Percentiles rank a stretch among this genome's conserved stretches.
phyloP scores from a whole-genome alignment of 805 yeast genomes.

The Yueomyces sp. region DNA sequence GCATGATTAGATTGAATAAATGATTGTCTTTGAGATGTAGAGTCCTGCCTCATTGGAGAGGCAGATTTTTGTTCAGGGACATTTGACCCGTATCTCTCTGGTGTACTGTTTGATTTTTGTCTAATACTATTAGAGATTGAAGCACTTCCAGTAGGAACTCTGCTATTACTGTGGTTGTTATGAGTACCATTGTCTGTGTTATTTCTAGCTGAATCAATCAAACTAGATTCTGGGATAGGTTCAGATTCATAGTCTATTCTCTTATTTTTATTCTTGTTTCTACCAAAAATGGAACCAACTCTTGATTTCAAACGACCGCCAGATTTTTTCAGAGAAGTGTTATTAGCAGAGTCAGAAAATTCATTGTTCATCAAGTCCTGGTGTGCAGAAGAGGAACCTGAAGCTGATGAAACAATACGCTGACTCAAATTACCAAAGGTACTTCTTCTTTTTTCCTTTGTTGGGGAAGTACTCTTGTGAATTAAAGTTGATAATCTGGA shows the following conservation, averaged over 20 bases:
- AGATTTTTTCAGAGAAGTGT: slow-evolving; percentile 18
- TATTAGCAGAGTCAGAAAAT: slow-evolving; percentile 19
- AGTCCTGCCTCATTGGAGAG: too few relatives aligned
- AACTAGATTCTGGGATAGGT: background rate
- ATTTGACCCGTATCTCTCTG: too few relatives aligned
- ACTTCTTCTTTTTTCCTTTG: slow-evolving; percentile 16
- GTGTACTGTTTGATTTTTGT: too few relatives aligned
- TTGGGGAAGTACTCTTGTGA: background rate
- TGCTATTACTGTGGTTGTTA: too few relatives aligned
- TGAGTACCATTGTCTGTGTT: too few relatives aligned
- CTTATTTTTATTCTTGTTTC: slow-evolving; percentile 36
- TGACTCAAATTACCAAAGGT: slow-evolving; percentile 15
- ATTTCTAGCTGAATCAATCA: too few relatives aligned
- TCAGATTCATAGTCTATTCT: background rate
- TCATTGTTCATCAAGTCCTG: slow-evolving; percentile 1
- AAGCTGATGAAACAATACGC: slow-evolving; percentile 17
- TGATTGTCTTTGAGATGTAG: too few relatives aligned
- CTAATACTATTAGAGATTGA: too few relatives aligned
- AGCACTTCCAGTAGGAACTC: too few relatives aligned
- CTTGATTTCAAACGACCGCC: slow-evolving; percentile 42
- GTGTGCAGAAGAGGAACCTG: slow-evolving; percentile 7
- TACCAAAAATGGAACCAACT: slow-evolving; percentile 66
- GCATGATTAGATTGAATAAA: too few relatives aligned
- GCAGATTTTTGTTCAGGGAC: too few relatives aligned
- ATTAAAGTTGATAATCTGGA: background rate